Conservation (phyloP, 73 alveolate species). For the Paramecium primaurelia region DNA sequence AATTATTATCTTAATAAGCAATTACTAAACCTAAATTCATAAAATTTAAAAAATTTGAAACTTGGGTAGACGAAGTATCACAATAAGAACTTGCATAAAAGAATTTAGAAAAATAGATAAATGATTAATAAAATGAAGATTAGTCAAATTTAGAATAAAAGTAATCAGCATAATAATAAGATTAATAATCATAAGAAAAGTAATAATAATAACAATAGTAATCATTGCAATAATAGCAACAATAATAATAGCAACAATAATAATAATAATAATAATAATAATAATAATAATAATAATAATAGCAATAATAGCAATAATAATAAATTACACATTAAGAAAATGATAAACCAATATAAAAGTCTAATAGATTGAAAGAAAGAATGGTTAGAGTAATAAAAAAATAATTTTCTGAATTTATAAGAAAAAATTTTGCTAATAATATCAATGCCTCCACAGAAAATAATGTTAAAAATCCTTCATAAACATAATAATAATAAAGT, state of each 20-base stretch:
- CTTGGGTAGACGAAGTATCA: background rate
- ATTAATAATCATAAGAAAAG: background rate
- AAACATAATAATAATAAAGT: background rate
- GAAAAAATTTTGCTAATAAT: conserved; percentile 13
- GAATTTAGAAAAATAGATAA: background rate
- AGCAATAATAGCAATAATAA: background rate
- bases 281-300: background rate
- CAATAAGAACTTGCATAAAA: background rate
- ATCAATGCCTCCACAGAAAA: background rate
- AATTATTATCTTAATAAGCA: background rate
- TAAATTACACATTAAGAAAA: background rate
- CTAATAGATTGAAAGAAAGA: background rate
- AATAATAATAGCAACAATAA: background rate
- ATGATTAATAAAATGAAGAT: background rate
- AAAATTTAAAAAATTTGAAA: background rate
- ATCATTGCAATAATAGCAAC: background rate
- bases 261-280: background rate
- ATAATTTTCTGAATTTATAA: background rate
- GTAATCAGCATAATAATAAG: background rate
- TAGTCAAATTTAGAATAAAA: background rate
- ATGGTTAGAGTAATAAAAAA: conserved; percentile 21
- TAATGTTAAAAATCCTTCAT: background rate
- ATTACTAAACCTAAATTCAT: background rate
- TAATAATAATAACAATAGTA: background rate
- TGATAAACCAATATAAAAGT: background rate